phyloP scores from a whole-genome alignment of 805 yeast species.

The Wickerhamiella domercqiae region DNA sequence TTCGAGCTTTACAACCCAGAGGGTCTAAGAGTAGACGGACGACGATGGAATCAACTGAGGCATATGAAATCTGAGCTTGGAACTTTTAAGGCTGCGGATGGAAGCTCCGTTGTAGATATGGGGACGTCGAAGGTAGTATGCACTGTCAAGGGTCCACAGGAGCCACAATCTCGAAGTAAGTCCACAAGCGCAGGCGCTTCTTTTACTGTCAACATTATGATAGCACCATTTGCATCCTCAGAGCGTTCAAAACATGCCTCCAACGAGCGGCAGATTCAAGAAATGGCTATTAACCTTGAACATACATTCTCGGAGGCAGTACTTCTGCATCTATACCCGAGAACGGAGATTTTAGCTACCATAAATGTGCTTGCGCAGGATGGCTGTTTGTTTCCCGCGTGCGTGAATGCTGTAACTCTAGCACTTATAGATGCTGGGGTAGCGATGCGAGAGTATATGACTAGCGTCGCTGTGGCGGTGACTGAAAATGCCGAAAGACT shows the following conservation, averaged over 20 bases:
- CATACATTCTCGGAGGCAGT: slow-evolving; percentile 38
- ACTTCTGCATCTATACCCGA: slow-evolving; percentile 58
- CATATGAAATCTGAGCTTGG: slow-evolving; percentile 65
- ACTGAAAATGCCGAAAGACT: slow-evolving; percentile 56
- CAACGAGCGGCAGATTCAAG: slow-evolving; percentile 36
- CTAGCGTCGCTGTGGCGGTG: slow-evolving; percentile 65
- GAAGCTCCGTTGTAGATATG: slow-evolving; percentile 81
- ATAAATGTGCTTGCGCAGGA: slow-evolving; percentile 76
- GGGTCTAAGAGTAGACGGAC: slow-evolving; percentile 80
- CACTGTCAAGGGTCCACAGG: slow-evolving; percentile 78
- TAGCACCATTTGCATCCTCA: slow-evolving; percentile 68
- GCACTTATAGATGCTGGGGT: slow-evolving; percentile 93
- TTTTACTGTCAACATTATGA: slow-evolving; percentile 46
- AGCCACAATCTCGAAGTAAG: slow-evolving; percentile 42
- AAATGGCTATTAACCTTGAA: slow-evolving; percentile 21
- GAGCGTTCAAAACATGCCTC: slow-evolving; percentile 57
- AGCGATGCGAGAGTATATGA: slow-evolving; percentile 80
- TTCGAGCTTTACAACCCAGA: slow-evolving; percentile 84
- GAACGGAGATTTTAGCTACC: slow-evolving; percentile 63
- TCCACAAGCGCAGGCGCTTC: slow-evolving; percentile 37
- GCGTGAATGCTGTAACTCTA: slow-evolving; percentile 73
- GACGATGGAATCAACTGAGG: slow-evolving; percentile 88
- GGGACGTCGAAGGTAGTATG: slow-evolving; percentile 85
- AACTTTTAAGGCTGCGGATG: slow-evolving; percentile 72
- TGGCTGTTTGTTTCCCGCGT: slow-evolving; percentile 69